Conservation (phyloP, 306 rosid species). For the Vigna trinervia region DNA sequence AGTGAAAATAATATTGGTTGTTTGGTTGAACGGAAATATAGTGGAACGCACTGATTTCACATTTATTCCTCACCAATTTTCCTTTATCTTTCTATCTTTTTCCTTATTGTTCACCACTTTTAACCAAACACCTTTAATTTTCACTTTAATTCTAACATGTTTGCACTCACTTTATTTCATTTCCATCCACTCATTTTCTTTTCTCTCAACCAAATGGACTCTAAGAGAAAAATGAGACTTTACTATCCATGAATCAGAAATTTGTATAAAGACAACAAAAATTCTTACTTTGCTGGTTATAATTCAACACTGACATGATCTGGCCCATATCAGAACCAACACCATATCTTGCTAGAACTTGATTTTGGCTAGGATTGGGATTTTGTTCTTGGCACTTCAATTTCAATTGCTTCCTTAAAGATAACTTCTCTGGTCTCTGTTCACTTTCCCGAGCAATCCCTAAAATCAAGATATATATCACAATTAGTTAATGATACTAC, state of each 20-base stretch:
- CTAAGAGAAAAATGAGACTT: constrained; percentile 19
- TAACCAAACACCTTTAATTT: too few species aligned
- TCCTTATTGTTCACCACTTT: too few species aligned
- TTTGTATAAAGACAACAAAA: background rate
- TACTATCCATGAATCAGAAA: constrained; percentile 30
- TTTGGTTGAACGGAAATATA: too few species aligned
- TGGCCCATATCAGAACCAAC: constrained; percentile 57
- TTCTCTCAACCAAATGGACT: background rate
- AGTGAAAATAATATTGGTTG: too few species aligned
- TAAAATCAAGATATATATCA: constrained; percentile 54
- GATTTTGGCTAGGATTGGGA: constrained; percentile 60
- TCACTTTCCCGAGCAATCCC: constrained; percentile 78
- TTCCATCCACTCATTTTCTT: too few species aligned
- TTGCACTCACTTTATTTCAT: too few species aligned
- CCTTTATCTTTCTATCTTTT: too few species aligned
- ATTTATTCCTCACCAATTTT: too few species aligned
- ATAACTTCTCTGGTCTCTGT: constrained; percentile 84
- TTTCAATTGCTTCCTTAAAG: constrained; percentile 91
- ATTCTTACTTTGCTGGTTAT: constrained; percentile 69
- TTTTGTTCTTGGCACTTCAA: constrained; percentile 94
- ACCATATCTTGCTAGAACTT: constrained; percentile 61
- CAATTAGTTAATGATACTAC: constrained; percentile 28
- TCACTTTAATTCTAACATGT: too few species aligned
- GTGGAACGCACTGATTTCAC: too few species aligned
- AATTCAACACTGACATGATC: constrained; percentile 50